A percentile compares a stretch with the other conserved stretches of the same genome.
Evolutionary conservation across 805 yeast genomes (phyloP).

Genomic region (Schwanniomyces yamadae): DNA sequence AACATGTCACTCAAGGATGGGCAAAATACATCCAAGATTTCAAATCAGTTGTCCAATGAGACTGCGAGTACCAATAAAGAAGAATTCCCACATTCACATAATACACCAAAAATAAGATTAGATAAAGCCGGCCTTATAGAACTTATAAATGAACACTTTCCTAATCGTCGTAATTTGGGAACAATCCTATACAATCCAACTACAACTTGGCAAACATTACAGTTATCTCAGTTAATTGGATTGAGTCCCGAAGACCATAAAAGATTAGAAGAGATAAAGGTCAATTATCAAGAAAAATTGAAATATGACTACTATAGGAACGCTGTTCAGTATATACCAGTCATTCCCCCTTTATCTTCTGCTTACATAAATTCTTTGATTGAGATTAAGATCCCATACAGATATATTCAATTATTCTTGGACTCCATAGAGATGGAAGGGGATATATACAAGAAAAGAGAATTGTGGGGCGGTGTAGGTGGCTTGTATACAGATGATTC

Average conservation of each 20-base stretch:
- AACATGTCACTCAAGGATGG: too few species aligned
- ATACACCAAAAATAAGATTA: too few species aligned
- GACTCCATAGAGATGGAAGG: constrained; percentile 43
- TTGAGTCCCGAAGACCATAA: constrained; percentile 30
- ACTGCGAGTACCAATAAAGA: too few species aligned
- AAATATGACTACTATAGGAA: constrained; percentile 21
- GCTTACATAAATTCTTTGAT: constrained; percentile 43
- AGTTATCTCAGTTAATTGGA: constrained; percentile 29
- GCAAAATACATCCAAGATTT: too few species aligned
- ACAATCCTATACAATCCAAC: constrained; percentile 56
- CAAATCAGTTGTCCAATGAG: too few species aligned
- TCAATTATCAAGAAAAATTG: constrained; percentile 23
- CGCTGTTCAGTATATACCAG: constrained; percentile 30
- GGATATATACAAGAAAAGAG: constrained; percentile 27
- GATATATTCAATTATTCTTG: constrained; percentile 36
- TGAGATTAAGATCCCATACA: constrained; percentile 56
- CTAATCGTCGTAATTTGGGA: constrained; percentile 45
- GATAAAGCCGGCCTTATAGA: constrained; percentile 20
- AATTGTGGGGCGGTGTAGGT: constrained; percentile 77
- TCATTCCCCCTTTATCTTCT: constrained; percentile 36
- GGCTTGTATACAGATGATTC: constrained; percentile 94
- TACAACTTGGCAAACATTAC: constrained; percentile 48
- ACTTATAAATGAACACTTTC: constrained; percentile 25
- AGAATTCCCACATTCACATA: too few species aligned
- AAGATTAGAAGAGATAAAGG: constrained; percentile 28